phyloP scores from a whole-genome alignment of 2,329 filamentous ascomycete genomes.

The Aspergillus nomiae region DNA sequence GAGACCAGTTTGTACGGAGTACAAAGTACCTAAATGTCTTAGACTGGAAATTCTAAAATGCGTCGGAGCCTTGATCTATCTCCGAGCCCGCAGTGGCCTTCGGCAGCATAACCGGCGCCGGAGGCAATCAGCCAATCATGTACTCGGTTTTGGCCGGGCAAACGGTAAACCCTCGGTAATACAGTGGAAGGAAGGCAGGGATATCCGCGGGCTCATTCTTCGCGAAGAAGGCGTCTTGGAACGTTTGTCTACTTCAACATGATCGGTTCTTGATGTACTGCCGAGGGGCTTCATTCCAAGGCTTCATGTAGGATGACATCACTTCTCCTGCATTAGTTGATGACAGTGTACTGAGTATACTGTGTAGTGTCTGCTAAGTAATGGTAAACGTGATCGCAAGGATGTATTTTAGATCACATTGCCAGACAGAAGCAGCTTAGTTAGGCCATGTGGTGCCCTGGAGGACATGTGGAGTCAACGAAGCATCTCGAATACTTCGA shows the following conservation, averaged over 20 bases:
- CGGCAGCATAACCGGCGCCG: constrained; percentile 16
- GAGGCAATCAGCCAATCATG: constrained; percentile 31
- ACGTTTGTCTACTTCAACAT: not conserved
- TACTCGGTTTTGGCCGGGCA: constrained; percentile 29
- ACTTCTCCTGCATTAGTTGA: not conserved
- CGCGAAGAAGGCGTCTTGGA: not conserved
- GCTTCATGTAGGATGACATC: not conserved
- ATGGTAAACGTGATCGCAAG: not conserved
- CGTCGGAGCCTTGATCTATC: constrained; percentile 37
- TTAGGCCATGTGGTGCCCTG: not conserved
- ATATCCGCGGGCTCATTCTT: not conserved
- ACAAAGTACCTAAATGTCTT: not conserved
- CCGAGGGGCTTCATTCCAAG: not conserved
- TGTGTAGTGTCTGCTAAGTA: not conserved
- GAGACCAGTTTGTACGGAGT: constrained; percentile 18
- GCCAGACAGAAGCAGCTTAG: not conserved
- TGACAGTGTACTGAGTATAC: not conserved
- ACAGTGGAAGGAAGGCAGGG: not conserved
- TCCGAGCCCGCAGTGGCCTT: constrained; percentile 22
- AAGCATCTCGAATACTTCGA: not conserved
- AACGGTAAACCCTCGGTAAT: constrained; percentile 24
- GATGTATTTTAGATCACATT: constrained; percentile 1
- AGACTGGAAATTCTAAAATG: constrained; percentile 17
- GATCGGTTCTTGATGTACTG: not conserved
- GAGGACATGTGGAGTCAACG: not conserved